Base-by-base conservation (phyloP, 2,329 filamentous ascomycete species). In the Bipolaris oryzae region DNA sequence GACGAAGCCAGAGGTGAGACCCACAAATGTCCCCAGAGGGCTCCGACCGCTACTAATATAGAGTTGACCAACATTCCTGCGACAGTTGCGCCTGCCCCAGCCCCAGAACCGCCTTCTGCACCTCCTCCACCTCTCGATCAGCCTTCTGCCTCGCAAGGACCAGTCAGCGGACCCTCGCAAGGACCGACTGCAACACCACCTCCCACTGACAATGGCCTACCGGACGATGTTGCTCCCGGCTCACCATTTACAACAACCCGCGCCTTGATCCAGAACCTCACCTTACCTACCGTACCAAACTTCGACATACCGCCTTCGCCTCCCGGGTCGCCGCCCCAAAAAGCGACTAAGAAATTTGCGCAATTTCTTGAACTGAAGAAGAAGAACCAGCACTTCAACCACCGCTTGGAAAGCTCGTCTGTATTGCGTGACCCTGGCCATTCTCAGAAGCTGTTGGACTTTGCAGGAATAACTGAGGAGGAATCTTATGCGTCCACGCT, bases 361-460 rank as follows among this genome's bases (percentile, higher is more conserved):
- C 85, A 87, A 57, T 94, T 95, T 63, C 83, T 94, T 0, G 81
- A 85, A 43, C 82, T 94, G n/a, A 95, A 95, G 78, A 87, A 85
- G 69, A 85, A 88, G 61, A 88, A 88, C 4, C 81, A 87, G 15
- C 91, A 95, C 76, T 94, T 94, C 81, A 93, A 95, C 73, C 81
- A 86, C 66, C 87, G 89, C 59, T 79, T 95, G 7, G 85, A 89
- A 34, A 82, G 83, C 55, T 89, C 88, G 0, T 77, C 84, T 0
- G 85, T 89, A 7, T 78, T 93, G 56, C 84, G 85, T 49, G 94
- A 94, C 70, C 91, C 91, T 2, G 85, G 84, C 39, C 78, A 93
- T 50, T 84, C 87, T 75, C 86, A 89, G 60, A 92, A 90, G 76
- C 80, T 94, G 53, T 82, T 92, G 78, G 82, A 80, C 21, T 93